These are phyloP conservation scores for Cadophora sp. DNA, from an alignment of 2,329 filamentous ascomycete species.

Conservation along the genomic window DNA sequence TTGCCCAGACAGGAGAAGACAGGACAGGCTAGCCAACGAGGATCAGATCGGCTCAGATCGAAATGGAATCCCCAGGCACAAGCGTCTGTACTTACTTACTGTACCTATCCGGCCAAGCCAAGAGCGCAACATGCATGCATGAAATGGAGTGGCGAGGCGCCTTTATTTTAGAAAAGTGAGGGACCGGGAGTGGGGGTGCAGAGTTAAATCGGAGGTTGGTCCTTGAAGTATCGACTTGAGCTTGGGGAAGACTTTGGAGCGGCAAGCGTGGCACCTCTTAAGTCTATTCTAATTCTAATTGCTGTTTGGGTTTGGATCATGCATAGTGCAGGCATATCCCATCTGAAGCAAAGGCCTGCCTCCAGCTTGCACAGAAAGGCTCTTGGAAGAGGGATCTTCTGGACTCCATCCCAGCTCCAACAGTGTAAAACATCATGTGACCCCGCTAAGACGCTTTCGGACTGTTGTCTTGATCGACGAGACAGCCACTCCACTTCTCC, in stretches of 20 bases:
- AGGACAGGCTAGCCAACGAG: neutral
- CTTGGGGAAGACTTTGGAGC: neutral
- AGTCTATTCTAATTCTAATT: neutral
- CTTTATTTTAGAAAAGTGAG: neutral
- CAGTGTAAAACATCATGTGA: constrained; percentile 8
- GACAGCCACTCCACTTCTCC: constrained; percentile 18
- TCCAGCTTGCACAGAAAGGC: neutral
- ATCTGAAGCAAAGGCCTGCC: neutral
- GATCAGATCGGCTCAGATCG: too few species aligned
- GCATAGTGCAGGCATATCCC: constrained; percentile 2
- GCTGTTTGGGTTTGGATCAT: neutral
- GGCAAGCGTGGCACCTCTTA: neutral
- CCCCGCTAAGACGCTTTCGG: constrained; percentile 7
- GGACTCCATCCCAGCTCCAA: neutral
- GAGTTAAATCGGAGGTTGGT: constrained; percentile 11
- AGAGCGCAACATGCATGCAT: neutral
- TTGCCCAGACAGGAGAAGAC: neutral
- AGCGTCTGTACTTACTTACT: constrained; percentile 1
- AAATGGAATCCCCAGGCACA: neutral
- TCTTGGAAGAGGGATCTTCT: neutral
- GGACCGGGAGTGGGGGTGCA: neutral
- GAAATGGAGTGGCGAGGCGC: neutral
- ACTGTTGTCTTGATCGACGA: constrained; percentile 9
- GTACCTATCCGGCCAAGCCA: neutral
- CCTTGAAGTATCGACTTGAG: neutral